Base-by-base conservation (phyloP, 2,329 filamentous ascomycete genomes). In the Sphaceloma murrayae region DNA sequence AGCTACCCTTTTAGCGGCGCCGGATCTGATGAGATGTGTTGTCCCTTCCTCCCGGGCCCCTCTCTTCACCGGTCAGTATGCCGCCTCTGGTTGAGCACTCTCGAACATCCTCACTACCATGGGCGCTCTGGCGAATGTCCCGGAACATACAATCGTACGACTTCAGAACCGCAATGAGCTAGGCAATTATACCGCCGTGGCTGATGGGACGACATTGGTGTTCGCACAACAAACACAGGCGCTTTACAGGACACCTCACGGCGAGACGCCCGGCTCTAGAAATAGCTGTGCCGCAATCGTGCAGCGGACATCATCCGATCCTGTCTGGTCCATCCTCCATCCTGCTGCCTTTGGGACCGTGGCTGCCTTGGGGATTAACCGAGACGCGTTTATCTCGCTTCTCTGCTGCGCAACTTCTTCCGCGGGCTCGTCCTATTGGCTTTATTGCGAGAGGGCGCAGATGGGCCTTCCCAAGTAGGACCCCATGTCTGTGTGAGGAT, bases 281-380 rank as follows among this genome's bases (percentile, higher is more conserved):
- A 40, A 40, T 40, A 40, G 36, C 36, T 29, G 36, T 40, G 36
- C 36, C 36, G 26, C 24, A 40, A 16, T 29, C 36, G 22, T 40
- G 36, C 36, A 40, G 36, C 36, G 36, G 36, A 11, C 22, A 26
- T 26, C 36, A 40, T 19, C 30, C 34, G 14, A 38, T 38, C 16
- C 17, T n/a, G n/a, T 38, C 34, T 24, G 18, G 7, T 22, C 34
- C 19, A n/a, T n/a, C n/a, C n/a, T n/a, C n/a, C n/a, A n/a, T n/a
- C n/a, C n/a, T n/a, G n/a, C n/a, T n/a, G n/a, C n/a, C n/a, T n/a
- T n/a, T n/a, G n/a, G n/a, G n/a, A n/a, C n/a, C n/a, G n/a, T n/a
- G n/a, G n/a, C n/a, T n/a, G n/a, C n/a, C n/a, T n/a, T n/a, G n/a
- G n/a, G n/a, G n/a, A n/a, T n/a, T n/a, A n/a, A n/a, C n/a, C n/a